Conservation (phyloP, 148 eudicot species). For the Rhododendron ovatum region DNA sequence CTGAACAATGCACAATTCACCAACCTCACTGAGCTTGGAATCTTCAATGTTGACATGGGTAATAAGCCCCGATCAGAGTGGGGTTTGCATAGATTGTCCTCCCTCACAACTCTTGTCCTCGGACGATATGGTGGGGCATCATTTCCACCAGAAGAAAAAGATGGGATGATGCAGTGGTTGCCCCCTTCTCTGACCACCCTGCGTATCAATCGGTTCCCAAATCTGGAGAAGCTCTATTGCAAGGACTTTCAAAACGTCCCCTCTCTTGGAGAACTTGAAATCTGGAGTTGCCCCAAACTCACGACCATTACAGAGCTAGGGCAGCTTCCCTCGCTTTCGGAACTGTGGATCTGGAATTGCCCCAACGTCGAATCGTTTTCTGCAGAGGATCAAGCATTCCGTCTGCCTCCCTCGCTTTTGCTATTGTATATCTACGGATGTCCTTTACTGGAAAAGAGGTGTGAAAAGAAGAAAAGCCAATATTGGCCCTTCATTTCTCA, state of each 20-base stretch:
- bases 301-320: neutral
- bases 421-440: neutral
- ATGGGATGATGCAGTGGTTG: neutral
- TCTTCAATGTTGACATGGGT: neutral
- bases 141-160: neutral
- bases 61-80: neutral
- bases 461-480: neutral
- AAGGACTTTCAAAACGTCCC: too few species aligned
- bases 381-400: neutral
- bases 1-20: neutral
- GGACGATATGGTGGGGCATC: neutral
- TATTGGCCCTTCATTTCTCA: neutral
- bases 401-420: neutral
- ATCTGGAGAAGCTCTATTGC: neutral
- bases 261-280: too few species aligned
- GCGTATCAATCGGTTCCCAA: accelerated
- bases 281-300: too few species aligned
- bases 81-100: neutral
- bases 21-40: neutral
- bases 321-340: too few species aligned
- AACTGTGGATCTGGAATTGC: too few species aligned
- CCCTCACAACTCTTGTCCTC: neutral
- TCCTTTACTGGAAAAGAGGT: neutral
- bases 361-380: too few species aligned
- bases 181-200: neutral